Conservation (phyloP, 371 early-diverging fungal species). For the Actinomucor elegans region DNA sequence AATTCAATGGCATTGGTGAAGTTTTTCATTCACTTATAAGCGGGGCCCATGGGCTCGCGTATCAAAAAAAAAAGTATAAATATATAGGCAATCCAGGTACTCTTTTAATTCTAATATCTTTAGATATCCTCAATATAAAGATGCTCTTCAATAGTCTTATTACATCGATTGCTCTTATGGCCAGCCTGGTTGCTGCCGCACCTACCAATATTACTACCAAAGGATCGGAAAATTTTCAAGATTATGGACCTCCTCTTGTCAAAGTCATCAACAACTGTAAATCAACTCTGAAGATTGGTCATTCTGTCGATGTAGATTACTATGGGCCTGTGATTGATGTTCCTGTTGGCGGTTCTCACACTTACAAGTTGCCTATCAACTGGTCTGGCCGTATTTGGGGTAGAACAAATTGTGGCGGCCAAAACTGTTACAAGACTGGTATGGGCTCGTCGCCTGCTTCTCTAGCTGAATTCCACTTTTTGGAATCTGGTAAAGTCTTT, state of each 20-base stretch:
- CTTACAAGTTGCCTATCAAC: slow-evolving; percentile 17
- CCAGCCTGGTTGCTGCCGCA: slow-evolving; percentile 5
- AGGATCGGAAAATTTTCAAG: not conserved
- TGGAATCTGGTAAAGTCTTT: slow-evolving; percentile 20
- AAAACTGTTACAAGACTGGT: slow-evolving; percentile 21
- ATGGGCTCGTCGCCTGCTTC: slow-evolving; percentile 27
- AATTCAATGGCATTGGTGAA: slow-evolving; percentile 1
- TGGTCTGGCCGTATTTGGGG: slow-evolving; percentile 47
- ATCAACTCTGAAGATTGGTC: slow-evolving; percentile 5
- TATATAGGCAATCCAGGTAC: not conserved
- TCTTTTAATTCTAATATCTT: not conserved
- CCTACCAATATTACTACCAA: not conserved
- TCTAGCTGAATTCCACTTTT: slow-evolving; percentile 41
- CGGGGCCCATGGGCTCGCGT: not conserved
- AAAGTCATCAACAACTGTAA: slow-evolving; percentile 17
- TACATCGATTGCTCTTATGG: slow-evolving; percentile 2
- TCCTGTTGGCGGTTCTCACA: slow-evolving; percentile 15
- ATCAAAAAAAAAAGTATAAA: not conserved
- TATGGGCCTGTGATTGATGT: slow-evolving; percentile 15
- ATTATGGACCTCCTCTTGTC: slow-evolving; percentile 10
- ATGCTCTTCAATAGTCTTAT: slow-evolving; percentile 3
- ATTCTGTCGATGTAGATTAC: slow-evolving; percentile 16
- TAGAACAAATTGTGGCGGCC: slow-evolving; percentile 20
- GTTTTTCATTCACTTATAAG: slow-evolving; percentile 2
- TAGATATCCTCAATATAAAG: not conserved